Evolutionary conservation across 2,329 filamentous ascomycete genomes (phyloP).

Genomic region (Gaeumannomyces tritici): DNA sequence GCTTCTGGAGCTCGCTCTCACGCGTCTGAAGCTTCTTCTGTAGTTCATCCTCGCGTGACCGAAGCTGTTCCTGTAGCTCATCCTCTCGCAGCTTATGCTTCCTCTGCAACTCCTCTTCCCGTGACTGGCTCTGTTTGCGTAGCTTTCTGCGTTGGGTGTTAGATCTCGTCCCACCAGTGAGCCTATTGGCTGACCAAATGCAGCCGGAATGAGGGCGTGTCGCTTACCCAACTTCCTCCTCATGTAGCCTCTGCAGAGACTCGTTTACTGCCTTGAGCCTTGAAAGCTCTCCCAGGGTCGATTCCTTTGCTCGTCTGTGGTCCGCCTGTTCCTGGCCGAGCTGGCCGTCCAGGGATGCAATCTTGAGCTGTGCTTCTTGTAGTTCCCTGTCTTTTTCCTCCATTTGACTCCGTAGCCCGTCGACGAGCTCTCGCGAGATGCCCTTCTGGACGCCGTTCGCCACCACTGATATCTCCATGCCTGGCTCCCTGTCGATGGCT

Average conservation of each 20-base stretch:
- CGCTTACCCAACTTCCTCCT: conserved; percentile 41
- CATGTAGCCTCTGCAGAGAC: conserved; percentile 51
- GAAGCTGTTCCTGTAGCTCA: conserved; percentile 13
- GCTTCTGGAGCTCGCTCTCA: conserved; percentile 7
- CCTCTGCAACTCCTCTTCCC: conserved; percentile 4
- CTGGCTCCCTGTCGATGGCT: conserved; percentile 85
- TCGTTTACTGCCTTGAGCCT: conserved; percentile 23
- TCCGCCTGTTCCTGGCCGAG: conserved; percentile 67
- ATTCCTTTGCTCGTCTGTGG: conserved; percentile 56
- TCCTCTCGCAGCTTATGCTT: conserved; percentile 11
- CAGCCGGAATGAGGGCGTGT: conserved; percentile 3
- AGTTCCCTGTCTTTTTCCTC: conserved; percentile 56
- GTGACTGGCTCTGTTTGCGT: conserved; percentile 14
- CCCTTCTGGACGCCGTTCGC: conserved; percentile 76
- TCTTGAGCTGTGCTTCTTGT: conserved; percentile 34
- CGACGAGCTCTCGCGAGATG: conserved; percentile 87
- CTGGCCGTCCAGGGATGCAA: conserved; percentile 38
- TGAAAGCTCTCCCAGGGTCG: conserved; percentile 39
- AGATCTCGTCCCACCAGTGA: neutral
- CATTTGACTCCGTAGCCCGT: conserved; percentile 69
- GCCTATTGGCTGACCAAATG: neutral
- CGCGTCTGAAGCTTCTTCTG: conserved; percentile 7
- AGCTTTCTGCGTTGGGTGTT: neutral
- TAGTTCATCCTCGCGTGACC: conserved; percentile 15
- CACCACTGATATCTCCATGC: conserved; percentile 72